Percentiles rank a stretch among this genome's conserved stretches.
Conservation (phyloP, 208 protist genomes). For the Trypanosomatidae sp. region DNA sequence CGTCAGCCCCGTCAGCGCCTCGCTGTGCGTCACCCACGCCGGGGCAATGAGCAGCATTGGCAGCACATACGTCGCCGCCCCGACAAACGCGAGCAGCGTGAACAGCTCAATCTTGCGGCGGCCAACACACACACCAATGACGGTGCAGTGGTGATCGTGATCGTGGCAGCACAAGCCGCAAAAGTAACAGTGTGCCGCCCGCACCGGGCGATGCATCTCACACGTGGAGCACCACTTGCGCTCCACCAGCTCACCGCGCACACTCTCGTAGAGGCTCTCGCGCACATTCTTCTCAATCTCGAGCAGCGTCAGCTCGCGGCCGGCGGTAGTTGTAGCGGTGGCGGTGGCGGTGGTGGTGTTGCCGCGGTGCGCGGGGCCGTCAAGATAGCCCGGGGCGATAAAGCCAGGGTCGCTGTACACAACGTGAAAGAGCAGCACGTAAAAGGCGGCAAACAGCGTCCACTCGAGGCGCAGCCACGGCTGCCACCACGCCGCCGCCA, state of each 20-base stretch:
- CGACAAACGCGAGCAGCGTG: slow-evolving; percentile 25
- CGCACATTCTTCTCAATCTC: slow-evolving; percentile 52
- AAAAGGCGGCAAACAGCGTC: slow-evolving; percentile 27
- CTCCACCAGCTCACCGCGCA: slow-evolving; percentile 63
- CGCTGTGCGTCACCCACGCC: slow-evolving; percentile 11
- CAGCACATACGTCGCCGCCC: slow-evolving; percentile 8
- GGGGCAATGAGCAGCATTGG: slow-evolving; percentile 13
- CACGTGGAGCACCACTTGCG: slow-evolving; percentile 88
- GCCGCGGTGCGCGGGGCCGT: not conserved
- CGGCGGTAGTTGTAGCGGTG: not conserved
- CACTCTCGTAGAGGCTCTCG: slow-evolving; percentile 54
- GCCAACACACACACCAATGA: slow-evolving; percentile 76
- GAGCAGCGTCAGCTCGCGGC: slow-evolving; percentile 29
- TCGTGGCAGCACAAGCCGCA: slow-evolving; percentile 79
- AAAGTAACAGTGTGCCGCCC: slow-evolving; percentile 84
- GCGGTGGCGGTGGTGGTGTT: not conserved
- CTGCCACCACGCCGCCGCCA: slow-evolving; percentile 27
- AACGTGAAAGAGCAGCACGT: slow-evolving; percentile 18
- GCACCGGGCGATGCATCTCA: slow-evolving; percentile 64
- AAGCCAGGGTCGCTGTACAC: slow-evolving; percentile 76
- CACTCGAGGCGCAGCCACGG: slow-evolving; percentile 9
- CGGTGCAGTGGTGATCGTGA: slow-evolving; percentile 85
- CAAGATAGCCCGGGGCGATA: slow-evolving; percentile 57
- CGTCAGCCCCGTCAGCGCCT: slow-evolving; percentile 6
- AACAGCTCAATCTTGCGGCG: slow-evolving; percentile 54